Evolutionary conservation across 345 rosid species (phyloP).

Genomic region (Lepidium africanum): DNA sequence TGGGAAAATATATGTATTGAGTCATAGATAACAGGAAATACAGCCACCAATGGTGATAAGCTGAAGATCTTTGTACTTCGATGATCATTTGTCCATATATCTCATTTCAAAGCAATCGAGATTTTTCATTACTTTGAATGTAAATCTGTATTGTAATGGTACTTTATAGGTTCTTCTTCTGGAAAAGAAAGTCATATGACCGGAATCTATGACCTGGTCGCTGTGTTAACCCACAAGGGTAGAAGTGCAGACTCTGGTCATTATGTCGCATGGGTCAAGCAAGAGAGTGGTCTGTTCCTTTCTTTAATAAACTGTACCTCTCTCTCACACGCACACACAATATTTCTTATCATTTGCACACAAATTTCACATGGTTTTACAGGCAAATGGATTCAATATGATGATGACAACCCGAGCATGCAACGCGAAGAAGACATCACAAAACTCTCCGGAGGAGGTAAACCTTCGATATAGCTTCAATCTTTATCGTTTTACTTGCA

Average conservation of each 20-base stretch:
- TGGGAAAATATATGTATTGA: neutral
- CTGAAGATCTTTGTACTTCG: neutral
- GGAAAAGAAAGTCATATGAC: constrained; percentile 55
- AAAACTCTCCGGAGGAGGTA: constrained; percentile 97
- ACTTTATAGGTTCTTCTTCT: constrained; percentile 34
- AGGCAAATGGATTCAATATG: constrained; percentile 95
- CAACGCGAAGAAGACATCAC: constrained; percentile 88
- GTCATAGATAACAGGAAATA: neutral
- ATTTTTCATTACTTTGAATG: too few relatives aligned
- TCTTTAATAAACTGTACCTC: neutral
- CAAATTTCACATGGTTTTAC: neutral
- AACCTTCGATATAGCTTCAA: neutral
- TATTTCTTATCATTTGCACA: neutral
- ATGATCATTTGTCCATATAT: neutral
- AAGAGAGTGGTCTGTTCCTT: constrained; percentile 66
- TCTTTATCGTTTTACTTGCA: neutral
- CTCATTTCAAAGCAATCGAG: neutral
- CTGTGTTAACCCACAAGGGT: constrained; percentile 94
- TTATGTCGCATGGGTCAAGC: constrained; percentile 96
- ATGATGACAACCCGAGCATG: constrained; percentile 67
- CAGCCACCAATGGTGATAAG: neutral
- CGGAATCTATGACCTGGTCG: constrained; percentile 83
- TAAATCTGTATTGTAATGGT: neutral
- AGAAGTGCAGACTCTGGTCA: constrained; percentile 98
- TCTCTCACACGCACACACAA: neutral